These are phyloP conservation scores for Zygnema circumcarinatum DNA, from an alignment of 139 green algal species.

Conservation along the genomic window DNA sequence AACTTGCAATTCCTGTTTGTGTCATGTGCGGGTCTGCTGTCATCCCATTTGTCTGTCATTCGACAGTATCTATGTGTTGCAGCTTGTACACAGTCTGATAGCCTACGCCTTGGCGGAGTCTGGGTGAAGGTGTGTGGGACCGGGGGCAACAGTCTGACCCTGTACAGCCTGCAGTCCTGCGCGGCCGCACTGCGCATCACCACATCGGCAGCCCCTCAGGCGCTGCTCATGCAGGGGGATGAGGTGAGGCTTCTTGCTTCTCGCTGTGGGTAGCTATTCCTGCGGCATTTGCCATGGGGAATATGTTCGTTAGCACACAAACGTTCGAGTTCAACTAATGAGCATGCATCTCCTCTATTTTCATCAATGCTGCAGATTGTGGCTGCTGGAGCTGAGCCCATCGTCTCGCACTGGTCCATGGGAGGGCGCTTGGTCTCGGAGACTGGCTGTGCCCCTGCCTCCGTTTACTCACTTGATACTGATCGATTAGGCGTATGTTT, in stretches of 20 bases:
- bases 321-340: no score
- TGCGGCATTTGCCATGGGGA: no score
- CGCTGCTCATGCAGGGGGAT: not conserved
- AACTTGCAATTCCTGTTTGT: no score
- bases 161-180: not conserved
- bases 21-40: no score
- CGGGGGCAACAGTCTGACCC: not conserved
- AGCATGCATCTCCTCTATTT: no score
- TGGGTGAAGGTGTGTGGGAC: not conserved
- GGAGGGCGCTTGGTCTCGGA: constrained; percentile 3
- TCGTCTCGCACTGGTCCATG: not conserved
- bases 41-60: no score
- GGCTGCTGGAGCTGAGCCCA: not conserved
- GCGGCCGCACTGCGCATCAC: not conserved
- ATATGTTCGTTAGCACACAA: no score
- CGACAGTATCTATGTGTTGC: no score
- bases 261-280: no score
- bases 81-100: no score
- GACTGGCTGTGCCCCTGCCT: not conserved
- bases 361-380: not conserved
- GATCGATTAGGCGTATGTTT: constrained; percentile 8
- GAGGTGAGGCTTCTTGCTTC: no score
- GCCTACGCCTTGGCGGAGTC: no score
- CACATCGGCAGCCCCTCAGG: not conserved
- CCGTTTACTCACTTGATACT: constrained; percentile 1